Percentiles rank a stretch among this genome's conserved stretches.
These are phyloP conservation scores for Kickxella alabastrina DNA, from an alignment of 192 early-diverging fungal species.

Conservation along the genomic window DNA sequence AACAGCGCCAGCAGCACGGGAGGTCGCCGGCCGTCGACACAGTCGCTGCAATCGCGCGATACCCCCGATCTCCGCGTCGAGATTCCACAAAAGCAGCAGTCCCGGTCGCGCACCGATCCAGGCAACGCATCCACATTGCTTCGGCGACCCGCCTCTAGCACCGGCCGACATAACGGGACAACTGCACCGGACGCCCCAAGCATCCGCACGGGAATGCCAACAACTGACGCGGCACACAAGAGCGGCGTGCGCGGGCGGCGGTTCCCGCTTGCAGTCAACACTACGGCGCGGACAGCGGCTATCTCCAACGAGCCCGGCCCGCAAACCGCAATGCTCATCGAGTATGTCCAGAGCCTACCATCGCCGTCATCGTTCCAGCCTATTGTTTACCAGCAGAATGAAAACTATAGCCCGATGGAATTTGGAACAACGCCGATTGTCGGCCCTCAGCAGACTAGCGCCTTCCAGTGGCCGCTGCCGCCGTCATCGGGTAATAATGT, in stretches of 20 bases:
- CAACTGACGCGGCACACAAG: slow-evolving; percentile 1
- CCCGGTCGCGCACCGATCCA: slow-evolving; percentile 14
- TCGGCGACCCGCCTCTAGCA: slow-evolving; percentile 9
- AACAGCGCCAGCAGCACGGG: not conserved
- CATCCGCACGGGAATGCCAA: slow-evolving; percentile 3
- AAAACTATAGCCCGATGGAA: slow-evolving; percentile 72
- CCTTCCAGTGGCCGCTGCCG: slow-evolving; percentile 70
- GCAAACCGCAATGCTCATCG: slow-evolving; percentile 61
- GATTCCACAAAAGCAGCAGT: slow-evolving; percentile 22
- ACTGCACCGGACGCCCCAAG: slow-evolving; percentile 16
- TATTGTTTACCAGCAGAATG: slow-evolving; percentile 66
- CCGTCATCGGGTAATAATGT: slow-evolving; percentile 1
- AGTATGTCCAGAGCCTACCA: slow-evolving; percentile 64
- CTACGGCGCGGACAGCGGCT: slow-evolving; percentile 18
- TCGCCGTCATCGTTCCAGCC: slow-evolving; percentile 75
- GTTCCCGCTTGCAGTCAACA: slow-evolving; percentile 47
- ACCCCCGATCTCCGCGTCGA: slow-evolving; percentile 33
- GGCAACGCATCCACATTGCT: not conserved
- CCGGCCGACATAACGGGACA: slow-evolving; percentile 12
- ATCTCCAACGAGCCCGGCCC: slow-evolving; percentile 59
- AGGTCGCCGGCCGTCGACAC: slow-evolving; percentile 3
- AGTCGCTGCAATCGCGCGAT: slow-evolving; percentile 11
- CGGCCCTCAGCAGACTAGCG: slow-evolving; percentile 52
- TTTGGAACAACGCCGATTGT: slow-evolving; percentile 71
- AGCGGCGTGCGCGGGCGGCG: slow-evolving; percentile 18